Percentiles rank a stretch among this genome's conserved stretches.
phyloP scores from a whole-genome alignment of 306 rosid genomes.

The Fragaria iinumae region DNA sequence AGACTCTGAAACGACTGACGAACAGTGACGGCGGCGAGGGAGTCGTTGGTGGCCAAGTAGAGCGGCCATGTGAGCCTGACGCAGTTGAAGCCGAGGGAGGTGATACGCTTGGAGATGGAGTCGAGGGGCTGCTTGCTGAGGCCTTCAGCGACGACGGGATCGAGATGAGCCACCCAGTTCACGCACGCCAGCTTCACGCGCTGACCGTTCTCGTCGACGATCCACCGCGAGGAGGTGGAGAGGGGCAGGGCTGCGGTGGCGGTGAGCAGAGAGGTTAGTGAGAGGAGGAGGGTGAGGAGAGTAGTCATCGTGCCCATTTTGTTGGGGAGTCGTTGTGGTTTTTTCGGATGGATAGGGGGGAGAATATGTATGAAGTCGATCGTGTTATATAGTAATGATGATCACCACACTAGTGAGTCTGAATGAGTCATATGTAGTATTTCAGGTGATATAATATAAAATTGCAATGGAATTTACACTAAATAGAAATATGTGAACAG shows the following conservation, averaged over 20 bases:
- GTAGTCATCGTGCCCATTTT: conserved; percentile 18
- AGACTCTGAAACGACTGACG: conserved; percentile 64
- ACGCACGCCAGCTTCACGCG: conserved; percentile 84
- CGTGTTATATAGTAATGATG: neutral
- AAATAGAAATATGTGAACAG: neutral
- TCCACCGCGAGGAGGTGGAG: conserved; percentile 68
- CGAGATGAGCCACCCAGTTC: conserved; percentile 86
- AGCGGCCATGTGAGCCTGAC: conserved; percentile 93
- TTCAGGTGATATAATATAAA: neutral
- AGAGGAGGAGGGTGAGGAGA: neutral
- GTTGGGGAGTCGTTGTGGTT: neutral
- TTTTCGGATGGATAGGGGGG: neutral
- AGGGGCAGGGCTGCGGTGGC: conserved; percentile 46
- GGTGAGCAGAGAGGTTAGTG: neutral
- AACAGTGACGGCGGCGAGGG: conserved; percentile 65
- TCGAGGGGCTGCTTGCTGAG: conserved; percentile 75
- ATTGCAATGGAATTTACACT: neutral
- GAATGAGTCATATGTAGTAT: neutral
- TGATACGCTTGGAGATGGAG: conserved; percentile 43
- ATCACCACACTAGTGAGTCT: neutral
- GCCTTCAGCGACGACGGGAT: conserved; percentile 74
- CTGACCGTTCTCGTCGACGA: conserved; percentile 53
- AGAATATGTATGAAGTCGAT: neutral
- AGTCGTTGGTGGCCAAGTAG: conserved; percentile 48
- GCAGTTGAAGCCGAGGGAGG: conserved; percentile 79